Base-by-base conservation (phyloP, 225 moss, liverwort and hornwort species). In the Ulota crispa region DNA sequence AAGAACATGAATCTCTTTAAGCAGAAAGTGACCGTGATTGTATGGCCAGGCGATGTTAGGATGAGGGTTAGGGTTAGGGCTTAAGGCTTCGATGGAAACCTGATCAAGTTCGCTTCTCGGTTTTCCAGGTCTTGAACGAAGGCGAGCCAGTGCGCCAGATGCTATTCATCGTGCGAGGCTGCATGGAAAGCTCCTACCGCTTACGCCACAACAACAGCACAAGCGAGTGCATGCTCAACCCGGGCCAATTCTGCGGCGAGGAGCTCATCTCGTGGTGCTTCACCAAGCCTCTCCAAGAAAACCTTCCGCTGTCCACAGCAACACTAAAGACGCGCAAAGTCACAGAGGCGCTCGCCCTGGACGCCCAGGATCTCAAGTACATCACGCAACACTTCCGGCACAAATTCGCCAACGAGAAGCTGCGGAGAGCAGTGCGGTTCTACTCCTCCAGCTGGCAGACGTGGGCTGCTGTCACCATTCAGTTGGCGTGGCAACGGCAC, bases 181-280 rank as follows among this genome's bases (percentile, higher is more conserved):
- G 69, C 62, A 80, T 91, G 53, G 77, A 82, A 60, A 91, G 86
- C 86, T 56, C 79, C n/a, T 90, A 90, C 82, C 79, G 86, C 8
- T 36, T 86, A 1, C 81, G 66, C 39, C 83, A 82, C 62, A 85
- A 81, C 82, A 78, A 85, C 80, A 77, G 28, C 72, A 86, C 80
- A 4, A 86, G 73, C 82, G 82, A 85, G n/a, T 92, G 90, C 75
- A 26, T 91, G 26, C 78, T 95, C 2, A 87, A 81, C 54, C 93
- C 93, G 1, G 94, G 93, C 21, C 89, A 92, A 36, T 93, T 96
- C 85, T 96, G 92, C 85, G 94, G 94, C 30, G 94, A 95, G 72
- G 93, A 96, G 57, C 87, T 96, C 39, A 83, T 96, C 50, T 93
- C 92, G 10, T 96, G 96, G 93, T 90, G 89, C 80, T 72, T 96